Percentiles rank a stretch among this genome's conserved stretches.
Conservation (phyloP, 768 basidiomycete genomes). For the Psilocybe sp. region DNA sequence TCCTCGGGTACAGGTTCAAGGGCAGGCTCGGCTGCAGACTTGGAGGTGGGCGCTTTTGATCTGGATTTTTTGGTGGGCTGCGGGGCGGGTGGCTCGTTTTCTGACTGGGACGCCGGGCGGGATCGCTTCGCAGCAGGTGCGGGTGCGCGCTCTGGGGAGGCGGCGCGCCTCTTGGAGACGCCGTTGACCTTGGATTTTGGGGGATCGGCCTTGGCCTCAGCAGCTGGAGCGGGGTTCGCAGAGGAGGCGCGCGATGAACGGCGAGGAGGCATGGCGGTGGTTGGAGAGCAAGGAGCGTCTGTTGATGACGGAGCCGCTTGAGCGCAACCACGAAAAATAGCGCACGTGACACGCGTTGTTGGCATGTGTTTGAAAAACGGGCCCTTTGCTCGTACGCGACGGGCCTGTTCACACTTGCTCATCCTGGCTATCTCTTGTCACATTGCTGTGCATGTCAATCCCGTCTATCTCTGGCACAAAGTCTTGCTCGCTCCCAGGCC, state of each 20-base stretch:
- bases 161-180: slow-evolving; percentile 45
- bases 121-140: slow-evolving; percentile 52
- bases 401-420: too few relatives aligned
- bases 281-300: slow-evolving; percentile 11
- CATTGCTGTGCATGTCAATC: too few relatives aligned
- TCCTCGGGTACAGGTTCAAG: slow-evolving; percentile 4
- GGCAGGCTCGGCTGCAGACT: slow-evolving; percentile 17
- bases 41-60: slow-evolving; percentile 18
- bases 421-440: too few relatives aligned
- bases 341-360: slow-evolving; percentile 45
- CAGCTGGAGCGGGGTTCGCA: slow-evolving; percentile 35
- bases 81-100: slow-evolving; percentile 35
- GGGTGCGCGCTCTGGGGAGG: slow-evolving; percentile 41
- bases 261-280: slow-evolving; percentile 38
- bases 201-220: slow-evolving; percentile 23
- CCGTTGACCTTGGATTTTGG: slow-evolving; percentile 31
- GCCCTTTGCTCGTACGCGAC: too few relatives aligned
- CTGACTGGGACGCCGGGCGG: slow-evolving; percentile 39
- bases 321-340: slow-evolving; percentile 15
- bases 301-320: slow-evolving; percentile 4
- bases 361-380: slow-evolving; percentile 3
- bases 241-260: slow-evolving; percentile 54
- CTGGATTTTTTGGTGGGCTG: slow-evolving; percentile 18
- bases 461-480: too few relatives aligned
- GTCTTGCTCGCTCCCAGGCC: too few relatives aligned